Evolutionary conservation across 345 rosid genomes (phyloP).

Genomic region (Kandelia obovata): DNA sequence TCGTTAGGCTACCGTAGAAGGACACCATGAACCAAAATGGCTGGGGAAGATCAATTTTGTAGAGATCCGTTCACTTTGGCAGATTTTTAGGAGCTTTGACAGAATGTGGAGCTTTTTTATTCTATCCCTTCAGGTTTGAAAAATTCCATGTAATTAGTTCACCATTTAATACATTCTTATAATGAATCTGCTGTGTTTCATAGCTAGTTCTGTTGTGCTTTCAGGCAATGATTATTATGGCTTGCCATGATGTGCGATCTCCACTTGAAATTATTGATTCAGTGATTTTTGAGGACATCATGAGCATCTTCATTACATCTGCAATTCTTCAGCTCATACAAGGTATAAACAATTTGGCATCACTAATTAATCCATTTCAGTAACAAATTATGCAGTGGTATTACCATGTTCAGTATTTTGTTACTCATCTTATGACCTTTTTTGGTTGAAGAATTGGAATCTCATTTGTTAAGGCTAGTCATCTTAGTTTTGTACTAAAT

Average conservation of each 20-base stretch:
- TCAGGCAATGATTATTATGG: constrained; percentile 94
- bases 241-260: constrained; percentile 86
- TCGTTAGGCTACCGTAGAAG: constrained; percentile 45
- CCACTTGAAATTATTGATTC: constrained; percentile 76
- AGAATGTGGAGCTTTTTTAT: constrained; percentile 96
- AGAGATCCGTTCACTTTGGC: constrained; percentile 95
- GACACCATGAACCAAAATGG: constrained; percentile 52
- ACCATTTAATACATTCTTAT: not conserved
- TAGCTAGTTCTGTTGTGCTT: constrained; percentile 16
- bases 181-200: not conserved
- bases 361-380: not conserved
- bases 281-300: constrained; percentile 69
- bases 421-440: no score
- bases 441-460: no score
- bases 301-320: constrained; percentile 91
- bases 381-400: not conserved
- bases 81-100: constrained; percentile 92
- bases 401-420: no score
- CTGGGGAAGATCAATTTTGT: constrained; percentile 88
- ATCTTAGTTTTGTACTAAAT: not conserved
- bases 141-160: not conserved
- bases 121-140: constrained; percentile 79
- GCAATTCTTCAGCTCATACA: constrained; percentile 68
- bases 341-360: constrained; percentile 39
- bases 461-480: not conserved